A percentile compares a stretch with the other conserved stretches of the same genome.
Evolutionary conservation across 2,329 filamentous ascomycete genomes (phyloP).

Genomic region (Epichloe gansuensis): DNA sequence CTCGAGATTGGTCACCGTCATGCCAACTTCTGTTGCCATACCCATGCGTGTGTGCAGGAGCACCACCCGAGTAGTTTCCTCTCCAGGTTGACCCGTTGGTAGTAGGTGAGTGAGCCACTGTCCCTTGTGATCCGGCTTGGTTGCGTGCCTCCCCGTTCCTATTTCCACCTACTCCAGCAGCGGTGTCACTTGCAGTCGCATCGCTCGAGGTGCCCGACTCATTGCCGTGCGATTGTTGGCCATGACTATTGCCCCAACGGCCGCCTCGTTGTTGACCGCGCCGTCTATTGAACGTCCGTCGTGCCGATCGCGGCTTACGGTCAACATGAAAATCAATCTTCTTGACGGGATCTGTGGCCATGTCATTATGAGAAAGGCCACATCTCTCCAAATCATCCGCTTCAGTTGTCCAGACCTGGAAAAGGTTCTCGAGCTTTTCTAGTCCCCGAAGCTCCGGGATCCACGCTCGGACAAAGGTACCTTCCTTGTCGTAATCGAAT

Average conservation of each 20-base stretch:
- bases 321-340: constrained; percentile 52
- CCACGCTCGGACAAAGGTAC: constrained; percentile 62
- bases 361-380: constrained; percentile 45
- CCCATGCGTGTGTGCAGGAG: not conserved
- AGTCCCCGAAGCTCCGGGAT: constrained; percentile 52
- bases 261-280: constrained; percentile 14
- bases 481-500: constrained; percentile 61
- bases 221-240: not conserved
- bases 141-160: not conserved
- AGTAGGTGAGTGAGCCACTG: not conserved
- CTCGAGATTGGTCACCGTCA: constrained; percentile 8
- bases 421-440: constrained; percentile 43
- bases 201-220: constrained; percentile 2
- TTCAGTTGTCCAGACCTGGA: constrained; percentile 57
- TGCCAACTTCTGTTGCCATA: constrained; percentile 5
- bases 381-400: constrained; percentile 43
- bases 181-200: not conserved
- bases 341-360: constrained; percentile 56
- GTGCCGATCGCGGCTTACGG: constrained; percentile 26
- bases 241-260: constrained; percentile 5
- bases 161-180: not conserved
- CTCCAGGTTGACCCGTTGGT: not conserved
- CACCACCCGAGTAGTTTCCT: constrained; percentile 1
- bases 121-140: not conserved
- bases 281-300: constrained; percentile 14